Evolutionary conservation across 208 protist genomes (phyloP).

Genomic region (Leishmania martiniquensis): DNA sequence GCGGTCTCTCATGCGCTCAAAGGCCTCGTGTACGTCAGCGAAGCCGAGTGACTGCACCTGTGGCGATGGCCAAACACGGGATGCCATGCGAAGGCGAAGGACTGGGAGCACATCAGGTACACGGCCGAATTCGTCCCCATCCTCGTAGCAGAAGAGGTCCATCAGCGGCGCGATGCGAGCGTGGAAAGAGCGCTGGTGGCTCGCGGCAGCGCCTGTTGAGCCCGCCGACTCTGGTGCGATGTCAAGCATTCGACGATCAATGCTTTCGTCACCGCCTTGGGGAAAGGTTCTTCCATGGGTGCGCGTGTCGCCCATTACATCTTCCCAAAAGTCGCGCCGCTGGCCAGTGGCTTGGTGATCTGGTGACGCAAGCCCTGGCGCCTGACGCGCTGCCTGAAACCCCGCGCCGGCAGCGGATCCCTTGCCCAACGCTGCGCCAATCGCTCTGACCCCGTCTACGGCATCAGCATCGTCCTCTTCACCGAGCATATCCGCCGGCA

Average conservation of each 20-base stretch:
- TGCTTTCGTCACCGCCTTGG: not conserved
- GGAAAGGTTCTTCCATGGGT: not conserved
- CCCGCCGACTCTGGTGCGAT: not conserved
- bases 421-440: not conserved
- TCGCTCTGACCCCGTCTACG: no score
- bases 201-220: not conserved
- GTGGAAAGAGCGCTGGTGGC: slow-evolving; percentile 59
- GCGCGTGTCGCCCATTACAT: slow-evolving; percentile 36
- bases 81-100: slow-evolving; percentile 39
- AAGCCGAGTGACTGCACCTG: slow-evolving; percentile 42
- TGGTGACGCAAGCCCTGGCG: not conserved
- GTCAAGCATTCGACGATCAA: not conserved
- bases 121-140: slow-evolving; percentile 47
- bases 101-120: slow-evolving; percentile 55
- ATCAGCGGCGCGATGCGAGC: slow-evolving; percentile 51
- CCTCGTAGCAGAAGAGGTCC: slow-evolving; percentile 80
- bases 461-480: slow-evolving; percentile 1
- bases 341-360: slow-evolving; percentile 1
- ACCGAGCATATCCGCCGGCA: slow-evolving; percentile 73
- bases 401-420: no score
- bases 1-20: slow-evolving; percentile 40
- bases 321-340: slow-evolving; percentile 42
- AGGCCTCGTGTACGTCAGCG: slow-evolving; percentile 44
- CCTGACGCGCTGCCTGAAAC: not conserved
- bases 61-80: slow-evolving; percentile 29